Evolutionary conservation across 2,329 filamentous ascomycete genomes (phyloP), one percentile per base, ranked within the genome.

Genomic region (Penicillium sp.): DNA sequence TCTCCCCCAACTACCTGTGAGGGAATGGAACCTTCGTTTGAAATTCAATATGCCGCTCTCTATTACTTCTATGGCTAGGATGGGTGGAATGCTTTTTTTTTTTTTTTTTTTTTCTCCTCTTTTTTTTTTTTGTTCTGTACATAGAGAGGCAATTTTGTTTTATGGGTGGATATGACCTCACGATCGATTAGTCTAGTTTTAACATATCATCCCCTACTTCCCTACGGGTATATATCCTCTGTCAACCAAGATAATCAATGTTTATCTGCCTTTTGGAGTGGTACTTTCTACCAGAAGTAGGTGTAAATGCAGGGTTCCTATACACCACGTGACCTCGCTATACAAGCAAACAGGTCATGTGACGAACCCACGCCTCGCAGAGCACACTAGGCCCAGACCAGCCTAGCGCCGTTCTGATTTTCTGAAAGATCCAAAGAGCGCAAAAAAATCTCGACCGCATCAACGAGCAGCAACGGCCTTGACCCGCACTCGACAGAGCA

Each of bases 11-110:
- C 83, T 26, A 90, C 86, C 0, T 98, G 93, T 72, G 72, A 83
- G 33, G 89, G 86, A 11, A 81, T 86, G 80, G 73, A 80, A 0
- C 79, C 81, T 11, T 69, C 75, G 1, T 93, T 97, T 64, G 79
- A 87, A 60, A 85, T 96, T 14, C 81, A 93, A 69, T 97, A 98
- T 76, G 82, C 90, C 31, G 87, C 93, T 43, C 85, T 93, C 82
- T 97, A 90, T 66, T 87, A 84, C 88, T 88, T 82, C 60, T 84
- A 69, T 68, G 73, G 67, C 52, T 72, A 61, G 61, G 22, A 7
- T 13, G 29, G 49, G 2, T 4, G 33, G 43, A 43, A 14, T 3
- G 9, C 3, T 29, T 29, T 11, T 13, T 29, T 10, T 29, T 9
- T 5, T 6, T 6, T 3, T 14, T 14, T 27, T 19, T 14, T 26